Evolutionary conservation across 371 early-diverging fungal genomes (phyloP), one percentile per base, ranked within the genome.

Genomic region (Circinella umbellata): DNA sequence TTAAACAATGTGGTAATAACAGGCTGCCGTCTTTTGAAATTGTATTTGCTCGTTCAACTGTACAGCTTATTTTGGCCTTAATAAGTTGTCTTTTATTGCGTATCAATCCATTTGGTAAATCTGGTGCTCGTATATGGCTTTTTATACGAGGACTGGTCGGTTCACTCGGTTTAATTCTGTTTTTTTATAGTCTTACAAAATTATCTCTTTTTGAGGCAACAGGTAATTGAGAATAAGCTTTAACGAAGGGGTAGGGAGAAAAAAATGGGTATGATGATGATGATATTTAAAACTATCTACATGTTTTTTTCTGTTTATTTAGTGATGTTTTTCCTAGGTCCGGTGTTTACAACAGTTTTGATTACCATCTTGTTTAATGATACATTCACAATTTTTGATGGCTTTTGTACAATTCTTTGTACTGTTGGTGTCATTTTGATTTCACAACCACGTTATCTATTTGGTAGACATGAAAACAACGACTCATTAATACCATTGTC

Each of bases 141-240:
- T 68, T 91, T n/a, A 69, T 88, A 59, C 83, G 95, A 53, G 93
- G 91, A 0, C 60, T 87, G 1, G 86, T 88, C 0, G 92, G 92
- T 0, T 80, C 93, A 4, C 65, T 90, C 20, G 93, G 91, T 4
- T 76, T 93, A 55, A 89, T 84, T 11, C 76, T 90, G n/a, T 93
- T 90, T 75, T 94, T 92, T 73, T 92, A 83, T 67, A 85, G 90
- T 15, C 68, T 93, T 15, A 88, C 90, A 10, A 80, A 85, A 37
- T 77, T 94, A 72, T 86, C 91, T 4, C 72, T 94, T 61, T 88
- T 89, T 3, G 94, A 94, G 69, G 92, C 93, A 15, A 93, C 92
- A 2, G 91, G 81, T 80, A 73, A 75, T n/a, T 17, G 57, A n/a
- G 15, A 51, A n/a, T 4, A 14, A 15, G 51, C 8, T 51, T 42